phyloP scores from a whole-genome alignment of 2,329 filamentous ascomycete genomes.

The Diaporthe eres region DNA sequence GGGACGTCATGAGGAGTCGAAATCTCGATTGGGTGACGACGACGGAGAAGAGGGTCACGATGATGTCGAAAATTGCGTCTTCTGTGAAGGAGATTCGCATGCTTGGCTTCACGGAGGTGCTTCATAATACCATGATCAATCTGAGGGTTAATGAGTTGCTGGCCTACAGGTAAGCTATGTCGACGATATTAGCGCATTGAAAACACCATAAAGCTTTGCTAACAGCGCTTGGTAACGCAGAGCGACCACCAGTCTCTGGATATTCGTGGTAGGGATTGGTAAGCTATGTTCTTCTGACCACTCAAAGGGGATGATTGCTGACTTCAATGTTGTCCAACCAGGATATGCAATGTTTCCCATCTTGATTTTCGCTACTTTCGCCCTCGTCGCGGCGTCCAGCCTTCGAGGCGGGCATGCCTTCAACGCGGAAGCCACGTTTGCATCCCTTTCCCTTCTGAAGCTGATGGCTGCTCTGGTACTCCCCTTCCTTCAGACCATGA shows the following conservation, averaged over 20 bases:
- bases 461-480: not conserved
- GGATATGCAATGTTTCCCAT: constrained; percentile 6
- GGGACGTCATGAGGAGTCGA: not conserved
- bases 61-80: constrained; percentile 3
- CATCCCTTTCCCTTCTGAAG: not conserved
- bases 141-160: not conserved
- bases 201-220: not conserved
- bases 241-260: not conserved
- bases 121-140: not conserved
- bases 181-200: not conserved
- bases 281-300: not conserved
- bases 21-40: constrained; percentile 3
- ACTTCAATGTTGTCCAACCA: not conserved
- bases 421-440: not conserved
- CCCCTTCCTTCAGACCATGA: not conserved
- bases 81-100: not conserved
- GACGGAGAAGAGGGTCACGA: not conserved
- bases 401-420: not conserved
- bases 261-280: not conserved
- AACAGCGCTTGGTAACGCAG: not conserved
- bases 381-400: constrained; percentile 3
- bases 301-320: not conserved
- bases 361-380: not conserved
- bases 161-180: not conserved
- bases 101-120: not conserved